phyloP scores from a whole-genome alignment of 2,329 filamentous ascomycete genomes.

The Pseudovirgaria hyperparasitica region DNA sequence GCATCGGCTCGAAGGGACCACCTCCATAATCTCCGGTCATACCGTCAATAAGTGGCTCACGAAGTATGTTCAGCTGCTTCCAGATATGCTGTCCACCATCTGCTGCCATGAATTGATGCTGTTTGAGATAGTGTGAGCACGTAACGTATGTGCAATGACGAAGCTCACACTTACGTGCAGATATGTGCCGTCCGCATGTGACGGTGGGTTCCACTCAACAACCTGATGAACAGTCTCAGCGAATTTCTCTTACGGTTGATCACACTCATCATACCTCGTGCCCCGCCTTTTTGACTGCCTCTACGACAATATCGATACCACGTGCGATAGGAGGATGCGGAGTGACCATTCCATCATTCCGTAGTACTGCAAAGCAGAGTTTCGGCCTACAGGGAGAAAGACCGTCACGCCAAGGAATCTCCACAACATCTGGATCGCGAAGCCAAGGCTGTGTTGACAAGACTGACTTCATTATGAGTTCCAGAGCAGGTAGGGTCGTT shows the following conservation, averaged over 20 bases:
- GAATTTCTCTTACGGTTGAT: background rate
- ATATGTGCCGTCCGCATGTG: too few relatives aligned
- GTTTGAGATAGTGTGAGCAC: too few relatives aligned
- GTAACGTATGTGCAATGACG: too few relatives aligned
- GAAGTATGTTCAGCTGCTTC: too few relatives aligned
- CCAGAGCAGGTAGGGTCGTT: constrained; percentile 40
- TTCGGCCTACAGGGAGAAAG: constrained; percentile 22
- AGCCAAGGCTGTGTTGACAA: constrained; percentile 51
- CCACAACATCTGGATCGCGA: constrained; percentile 50
- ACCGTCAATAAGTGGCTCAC: too few relatives aligned
- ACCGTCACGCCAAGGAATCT: constrained; percentile 51
- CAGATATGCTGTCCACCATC: too few relatives aligned
- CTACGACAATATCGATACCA: constrained; percentile 16
- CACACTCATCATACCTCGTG: constrained; percentile 10
- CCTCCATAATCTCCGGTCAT: too few relatives aligned
- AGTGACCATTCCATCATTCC: constrained; percentile 20
- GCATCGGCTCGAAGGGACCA: too few relatives aligned
- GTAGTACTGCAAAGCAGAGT: constrained; percentile 19
- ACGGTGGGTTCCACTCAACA: constrained; percentile 15
- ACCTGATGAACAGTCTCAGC: constrained; percentile 4
- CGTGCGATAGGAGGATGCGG: constrained; percentile 23
- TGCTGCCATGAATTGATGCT: too few relatives aligned
- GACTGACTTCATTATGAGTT: constrained; percentile 43
- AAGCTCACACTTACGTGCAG: too few relatives aligned
- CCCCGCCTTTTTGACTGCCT: constrained; percentile 12